phyloP scores from a whole-genome alignment of 495 filamentous ascomycete species.

The Xylaria sp. region DNA sequence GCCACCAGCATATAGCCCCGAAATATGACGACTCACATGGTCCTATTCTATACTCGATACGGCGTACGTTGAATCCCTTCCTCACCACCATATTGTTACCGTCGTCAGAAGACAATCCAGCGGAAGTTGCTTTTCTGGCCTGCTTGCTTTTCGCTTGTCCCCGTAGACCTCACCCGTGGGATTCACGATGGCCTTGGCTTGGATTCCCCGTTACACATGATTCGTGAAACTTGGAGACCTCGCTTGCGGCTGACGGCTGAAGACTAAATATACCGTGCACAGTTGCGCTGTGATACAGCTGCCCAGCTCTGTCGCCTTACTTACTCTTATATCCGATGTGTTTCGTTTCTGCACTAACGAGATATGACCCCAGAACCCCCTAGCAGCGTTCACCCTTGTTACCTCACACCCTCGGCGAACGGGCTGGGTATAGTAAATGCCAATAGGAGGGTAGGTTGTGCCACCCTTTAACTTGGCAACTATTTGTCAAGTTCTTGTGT shows the following conservation, averaged over 20 bases:
- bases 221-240: not conserved
- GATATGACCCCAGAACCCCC: not conserved
- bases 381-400: constrained; percentile 10
- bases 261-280: not conserved
- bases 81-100: not conserved
- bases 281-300: not conserved
- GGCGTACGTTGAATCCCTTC: not conserved
- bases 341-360: not conserved
- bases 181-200: not conserved
- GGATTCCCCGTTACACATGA: not conserved
- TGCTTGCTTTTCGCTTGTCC: not conserved
- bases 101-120: not conserved
- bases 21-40: not conserved
- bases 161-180: not conserved
- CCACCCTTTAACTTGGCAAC: not conserved
- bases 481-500: constrained; percentile 16
- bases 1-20: not conserved
- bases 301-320: constrained; percentile 6
- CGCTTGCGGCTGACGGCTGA: constrained; percentile 1
- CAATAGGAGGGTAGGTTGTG: not conserved
- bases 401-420: not conserved
- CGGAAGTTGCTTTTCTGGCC: not conserved
- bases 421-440: not conserved
- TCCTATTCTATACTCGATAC: not conserved
- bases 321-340: not conserved